These are phyloP conservation scores for Triticum dicoccoides DNA, from an alignment of 176 grass and related monocot genomes.

Conservation along the genomic window DNA sequence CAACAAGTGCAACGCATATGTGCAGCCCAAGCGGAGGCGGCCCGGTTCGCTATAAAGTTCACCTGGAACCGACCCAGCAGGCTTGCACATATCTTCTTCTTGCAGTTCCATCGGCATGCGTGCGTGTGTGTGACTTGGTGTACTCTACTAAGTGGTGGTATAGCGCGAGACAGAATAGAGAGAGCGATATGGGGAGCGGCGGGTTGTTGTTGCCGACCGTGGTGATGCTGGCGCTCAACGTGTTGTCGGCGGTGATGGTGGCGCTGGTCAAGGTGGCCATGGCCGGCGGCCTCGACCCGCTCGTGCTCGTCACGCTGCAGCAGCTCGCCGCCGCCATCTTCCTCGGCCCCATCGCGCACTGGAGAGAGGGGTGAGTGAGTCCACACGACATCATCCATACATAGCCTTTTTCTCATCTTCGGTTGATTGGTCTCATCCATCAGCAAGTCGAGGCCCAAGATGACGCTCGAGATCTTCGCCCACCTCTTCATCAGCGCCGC, in stretches of 20 bases:
- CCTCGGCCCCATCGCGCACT: constrained; percentile 67
- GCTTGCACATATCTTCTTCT: too few relatives aligned
- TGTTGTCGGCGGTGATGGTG: constrained; percentile 55
- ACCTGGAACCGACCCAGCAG: too few relatives aligned
- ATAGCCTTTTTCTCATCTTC: neutral
- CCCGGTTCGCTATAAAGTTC: too few relatives aligned
- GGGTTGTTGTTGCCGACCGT: constrained; percentile 34
- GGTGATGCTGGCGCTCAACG: constrained; percentile 57
- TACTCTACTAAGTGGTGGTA: too few relatives aligned
- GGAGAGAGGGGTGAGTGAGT: constrained; percentile 49
- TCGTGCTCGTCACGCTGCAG: constrained; percentile 72
- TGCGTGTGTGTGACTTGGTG: too few relatives aligned
- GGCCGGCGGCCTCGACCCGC: constrained; percentile 59
- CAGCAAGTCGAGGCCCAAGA: constrained; percentile 84
- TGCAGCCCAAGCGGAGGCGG: too few relatives aligned
- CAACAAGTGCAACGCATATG: too few relatives aligned
- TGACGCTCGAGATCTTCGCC: constrained; percentile 66
- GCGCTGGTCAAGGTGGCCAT: constrained; percentile 68
- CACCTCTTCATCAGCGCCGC: constrained; percentile 73
- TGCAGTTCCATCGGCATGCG: too few relatives aligned
- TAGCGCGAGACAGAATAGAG: too few relatives aligned
- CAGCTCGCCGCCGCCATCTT: constrained; percentile 62
- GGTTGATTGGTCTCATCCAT: neutral
- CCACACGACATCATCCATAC: neutral
- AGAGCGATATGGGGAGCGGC: neutral